phyloP scores from a whole-genome alignment of 176 grass and related monocot species.

The Carex myosuroides region DNA sequence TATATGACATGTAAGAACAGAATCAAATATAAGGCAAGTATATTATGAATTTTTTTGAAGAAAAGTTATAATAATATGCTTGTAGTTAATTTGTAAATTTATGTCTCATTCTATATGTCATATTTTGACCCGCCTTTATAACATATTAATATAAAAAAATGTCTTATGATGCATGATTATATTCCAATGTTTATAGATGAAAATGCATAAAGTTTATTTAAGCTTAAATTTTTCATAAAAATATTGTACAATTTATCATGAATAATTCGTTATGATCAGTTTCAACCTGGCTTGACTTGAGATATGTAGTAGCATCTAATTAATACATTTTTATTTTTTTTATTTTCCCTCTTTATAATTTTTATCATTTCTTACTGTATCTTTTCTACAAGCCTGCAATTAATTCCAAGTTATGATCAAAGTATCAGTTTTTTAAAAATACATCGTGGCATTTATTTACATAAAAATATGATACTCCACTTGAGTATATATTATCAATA shows the following conservation, averaged over 20 bases:
- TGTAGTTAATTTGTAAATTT: too few relatives aligned
- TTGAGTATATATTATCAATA: background rate
- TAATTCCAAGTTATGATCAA: background rate
- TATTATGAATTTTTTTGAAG: too few relatives aligned
- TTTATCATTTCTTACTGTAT: background rate
- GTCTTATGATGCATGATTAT: background rate
- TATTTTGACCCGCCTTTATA: too few relatives aligned
- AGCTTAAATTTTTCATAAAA: background rate
- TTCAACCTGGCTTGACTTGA: too few relatives aligned
- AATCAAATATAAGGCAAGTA: too few relatives aligned
- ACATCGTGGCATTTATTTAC: background rate
- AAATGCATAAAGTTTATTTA: background rate
- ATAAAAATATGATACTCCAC: background rate
- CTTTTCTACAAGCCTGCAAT: background rate
- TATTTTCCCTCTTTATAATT: too few relatives aligned
- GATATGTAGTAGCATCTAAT: too few relatives aligned
- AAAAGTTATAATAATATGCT: too few relatives aligned
- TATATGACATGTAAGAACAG: too few relatives aligned
- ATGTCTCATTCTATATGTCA: too few relatives aligned
- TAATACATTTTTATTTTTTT: too few relatives aligned
- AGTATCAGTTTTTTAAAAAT: background rate
- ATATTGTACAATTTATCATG: background rate
- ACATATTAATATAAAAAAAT: too few relatives aligned
- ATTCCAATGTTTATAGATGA: background rate
- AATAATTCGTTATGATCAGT: background rate